phyloP scores from a whole-genome alignment of 2,329 filamentous ascomycete genomes.

The Aureobasidium vineae region DNA sequence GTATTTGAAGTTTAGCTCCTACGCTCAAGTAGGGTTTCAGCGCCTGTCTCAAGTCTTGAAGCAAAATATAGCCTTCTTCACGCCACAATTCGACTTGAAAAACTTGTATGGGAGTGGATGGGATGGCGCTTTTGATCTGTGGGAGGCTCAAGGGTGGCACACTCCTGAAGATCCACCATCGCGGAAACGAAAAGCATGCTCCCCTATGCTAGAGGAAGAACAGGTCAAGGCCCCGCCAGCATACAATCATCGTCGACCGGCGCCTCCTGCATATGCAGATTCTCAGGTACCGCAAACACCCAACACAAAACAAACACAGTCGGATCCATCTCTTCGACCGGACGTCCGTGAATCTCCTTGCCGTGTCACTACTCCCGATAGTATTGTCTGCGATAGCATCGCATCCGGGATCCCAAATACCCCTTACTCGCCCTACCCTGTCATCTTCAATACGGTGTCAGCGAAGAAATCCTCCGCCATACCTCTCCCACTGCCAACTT shows the following conservation, averaged over 20 bases:
- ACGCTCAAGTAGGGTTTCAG: slow-evolving; percentile 7
- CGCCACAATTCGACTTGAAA: background rate
- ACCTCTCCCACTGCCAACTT: background rate
- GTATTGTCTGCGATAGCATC: slow-evolving; percentile 3
- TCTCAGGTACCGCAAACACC: background rate
- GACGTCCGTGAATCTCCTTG: background rate
- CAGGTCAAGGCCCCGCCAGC: background rate
- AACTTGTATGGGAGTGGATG: slow-evolving; percentile 11
- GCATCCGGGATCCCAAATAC: background rate
- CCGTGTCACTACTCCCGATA: background rate
- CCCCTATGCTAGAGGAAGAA: background rate
- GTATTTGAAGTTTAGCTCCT: slow-evolving; percentile 13
- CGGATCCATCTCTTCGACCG: background rate
- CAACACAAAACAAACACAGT: background rate
- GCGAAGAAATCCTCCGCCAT: background rate
- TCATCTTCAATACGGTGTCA: background rate
- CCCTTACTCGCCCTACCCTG: background rate
- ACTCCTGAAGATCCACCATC: background rate
- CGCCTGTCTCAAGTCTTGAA: background rate
- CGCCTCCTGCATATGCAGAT: slow-evolving; percentile 1
- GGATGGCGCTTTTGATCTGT: slow-evolving; percentile 12
- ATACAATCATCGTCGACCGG: background rate
- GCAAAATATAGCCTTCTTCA: background rate
- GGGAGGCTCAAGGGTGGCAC: slow-evolving; percentile 20
- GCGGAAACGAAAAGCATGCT: slow-evolving; percentile 11